Percentiles rank a stretch among this genome's conserved stretches.
Evolutionary conservation across 2,329 filamentous ascomycete species (phyloP).

Genomic region (Botrytis galanthina): DNA sequence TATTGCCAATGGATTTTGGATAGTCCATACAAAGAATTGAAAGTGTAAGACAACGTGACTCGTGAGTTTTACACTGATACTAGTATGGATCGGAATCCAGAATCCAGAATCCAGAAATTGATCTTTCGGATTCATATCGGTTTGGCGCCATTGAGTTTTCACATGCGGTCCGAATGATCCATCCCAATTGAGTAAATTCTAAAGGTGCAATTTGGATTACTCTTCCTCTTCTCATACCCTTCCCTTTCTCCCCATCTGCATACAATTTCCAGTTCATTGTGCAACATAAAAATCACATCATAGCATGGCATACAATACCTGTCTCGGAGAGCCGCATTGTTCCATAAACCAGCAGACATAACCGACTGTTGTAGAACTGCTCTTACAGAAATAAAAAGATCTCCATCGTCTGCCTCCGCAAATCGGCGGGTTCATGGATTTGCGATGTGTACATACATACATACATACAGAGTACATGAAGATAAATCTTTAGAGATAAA

Average conservation of each 20-base stretch:
- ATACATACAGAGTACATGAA: background rate
- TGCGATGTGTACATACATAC: background rate
- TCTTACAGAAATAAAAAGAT: background rate
- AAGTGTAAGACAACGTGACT: constrained; percentile 12
- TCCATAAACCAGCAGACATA: background rate
- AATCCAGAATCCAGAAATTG: background rate
- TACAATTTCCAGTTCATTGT: background rate
- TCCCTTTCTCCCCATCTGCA: background rate
- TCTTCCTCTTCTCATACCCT: background rate
- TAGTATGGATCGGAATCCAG: background rate
- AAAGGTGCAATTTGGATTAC: background rate
- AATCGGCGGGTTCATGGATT: constrained; percentile 2
- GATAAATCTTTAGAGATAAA: background rate
- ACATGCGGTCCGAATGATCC: background rate
- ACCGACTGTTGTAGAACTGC: background rate
- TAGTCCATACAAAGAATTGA: background rate
- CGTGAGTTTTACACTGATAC: background rate
- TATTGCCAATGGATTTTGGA: constrained; percentile 36
- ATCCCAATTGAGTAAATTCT: background rate
- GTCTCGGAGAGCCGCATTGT: background rate
- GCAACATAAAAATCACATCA: background rate
- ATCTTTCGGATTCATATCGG: background rate
- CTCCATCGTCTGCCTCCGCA: background rate
- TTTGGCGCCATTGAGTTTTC: background rate
- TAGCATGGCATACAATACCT: background rate